Evolutionary conservation across 2,329 filamentous ascomycete species (phyloP).

Genomic region (Apiospora sp.): DNA sequence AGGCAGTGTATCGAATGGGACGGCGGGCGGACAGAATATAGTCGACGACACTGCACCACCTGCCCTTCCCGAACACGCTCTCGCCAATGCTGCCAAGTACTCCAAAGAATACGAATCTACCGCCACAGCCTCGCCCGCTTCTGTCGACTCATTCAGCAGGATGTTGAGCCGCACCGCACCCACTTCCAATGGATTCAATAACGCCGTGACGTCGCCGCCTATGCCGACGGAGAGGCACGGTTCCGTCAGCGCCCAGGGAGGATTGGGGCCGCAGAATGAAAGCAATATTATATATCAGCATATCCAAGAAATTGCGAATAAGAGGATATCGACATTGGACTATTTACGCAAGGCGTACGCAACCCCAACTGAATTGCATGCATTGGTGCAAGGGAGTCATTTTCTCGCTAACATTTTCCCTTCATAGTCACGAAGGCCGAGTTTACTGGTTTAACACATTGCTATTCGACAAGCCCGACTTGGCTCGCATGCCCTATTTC

Average conservation of each 20-base stretch:
- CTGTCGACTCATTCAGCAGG: constrained; percentile 49
- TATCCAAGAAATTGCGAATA: constrained; percentile 85
- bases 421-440: constrained; percentile 82
- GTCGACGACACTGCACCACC: constrained; percentile 58
- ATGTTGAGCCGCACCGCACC: constrained; percentile 55
- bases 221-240: constrained; percentile 31
- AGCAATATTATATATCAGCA: constrained; percentile 62
- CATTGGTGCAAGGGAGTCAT: background rate
- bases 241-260: constrained; percentile 17
- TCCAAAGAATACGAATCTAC: constrained; percentile 41
- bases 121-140: constrained; percentile 41
- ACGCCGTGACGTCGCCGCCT: constrained; percentile 35
- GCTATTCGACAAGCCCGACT: constrained; percentile 84
- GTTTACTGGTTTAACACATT: constrained; percentile 99
- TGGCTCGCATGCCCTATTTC: constrained; percentile 85
- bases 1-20: constrained; percentile 49
- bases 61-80: constrained; percentile 62
- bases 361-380: background rate
- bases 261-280: constrained; percentile 51
- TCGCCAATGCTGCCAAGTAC: constrained; percentile 57
- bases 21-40: constrained; percentile 31
- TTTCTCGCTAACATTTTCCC: background rate
- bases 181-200: constrained; percentile 42
- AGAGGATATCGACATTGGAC: constrained; percentile 92
- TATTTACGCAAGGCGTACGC: constrained; percentile 91